A percentile compares a stretch with the other conserved stretches of the same genome.
Evolutionary conservation across 148 eudicot genomes (phyloP).

Genomic region (Hydrangea macrophylla): DNA sequence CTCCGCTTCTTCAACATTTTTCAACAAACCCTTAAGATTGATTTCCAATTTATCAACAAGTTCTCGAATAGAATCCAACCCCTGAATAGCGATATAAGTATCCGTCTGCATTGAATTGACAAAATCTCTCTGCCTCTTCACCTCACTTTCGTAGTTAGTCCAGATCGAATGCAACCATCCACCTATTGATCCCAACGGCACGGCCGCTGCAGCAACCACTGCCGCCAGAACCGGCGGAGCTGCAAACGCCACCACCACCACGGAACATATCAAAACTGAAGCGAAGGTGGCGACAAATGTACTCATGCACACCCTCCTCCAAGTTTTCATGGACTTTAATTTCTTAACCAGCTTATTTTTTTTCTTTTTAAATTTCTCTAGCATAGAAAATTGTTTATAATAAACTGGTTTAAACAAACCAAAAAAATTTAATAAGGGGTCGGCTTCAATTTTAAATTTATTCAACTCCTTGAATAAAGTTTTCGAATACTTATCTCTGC

Average conservation of each 20-base stretch:
- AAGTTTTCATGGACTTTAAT: constrained; percentile 36
- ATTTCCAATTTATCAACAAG: constrained; percentile 56
- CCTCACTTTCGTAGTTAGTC: constrained; percentile 59
- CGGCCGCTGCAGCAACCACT: constrained; percentile 70
- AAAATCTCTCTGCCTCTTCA: constrained; percentile 51
- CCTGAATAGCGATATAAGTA: constrained; percentile 46
- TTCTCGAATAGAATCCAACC: constrained; percentile 51
- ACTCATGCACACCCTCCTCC: constrained; percentile 63
- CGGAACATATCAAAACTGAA: constrained; percentile 68
- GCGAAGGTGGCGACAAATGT: constrained; percentile 61
- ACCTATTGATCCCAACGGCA: constrained; percentile 77
- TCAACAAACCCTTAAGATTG: constrained; percentile 51
- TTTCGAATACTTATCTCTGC: neutral
- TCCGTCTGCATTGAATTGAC: constrained; percentile 47
- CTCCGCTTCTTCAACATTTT: constrained; percentile 45
- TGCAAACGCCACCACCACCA: constrained; percentile 81
- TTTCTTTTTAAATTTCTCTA: constrained; percentile 43
- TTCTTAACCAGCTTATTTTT: constrained; percentile 65
- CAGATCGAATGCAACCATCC: constrained; percentile 72
- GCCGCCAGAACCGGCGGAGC: constrained; percentile 75
- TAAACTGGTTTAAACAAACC: constrained; percentile 42
- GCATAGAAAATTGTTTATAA: constrained; percentile 50
- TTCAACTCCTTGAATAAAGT: constrained; percentile 59
- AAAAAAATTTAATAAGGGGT: constrained; percentile 59
- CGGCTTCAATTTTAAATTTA: constrained; percentile 48